Conservation (phyloP, 2,329 filamentous ascomycete species). For the Ambrosiella cleistominuta region DNA sequence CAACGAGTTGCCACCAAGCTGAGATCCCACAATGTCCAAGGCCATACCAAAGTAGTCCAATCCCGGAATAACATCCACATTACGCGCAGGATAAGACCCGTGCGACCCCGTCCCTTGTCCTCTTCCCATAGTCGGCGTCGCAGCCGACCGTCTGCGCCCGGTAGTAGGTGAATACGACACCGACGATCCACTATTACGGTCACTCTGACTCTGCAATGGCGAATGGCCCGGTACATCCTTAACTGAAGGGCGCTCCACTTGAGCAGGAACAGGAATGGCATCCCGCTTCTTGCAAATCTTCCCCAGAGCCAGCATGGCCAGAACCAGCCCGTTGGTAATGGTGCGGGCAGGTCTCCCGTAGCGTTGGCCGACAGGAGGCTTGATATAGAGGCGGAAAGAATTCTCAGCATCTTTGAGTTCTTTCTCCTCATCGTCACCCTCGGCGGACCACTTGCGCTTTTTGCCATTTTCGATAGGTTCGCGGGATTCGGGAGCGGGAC, state of each 20-base stretch:
- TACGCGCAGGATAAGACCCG: conserved; percentile 21
- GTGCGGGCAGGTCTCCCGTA: conserved; percentile 38
- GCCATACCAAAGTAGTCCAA: conserved; percentile 79
- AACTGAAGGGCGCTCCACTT: conserved; percentile 18
- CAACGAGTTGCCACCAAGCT: conserved; percentile 61
- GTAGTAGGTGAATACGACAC: conserved; percentile 23
- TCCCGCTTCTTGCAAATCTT: conserved; percentile 51
- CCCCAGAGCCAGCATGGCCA: conserved; percentile 71
- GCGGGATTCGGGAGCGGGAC: background rate
- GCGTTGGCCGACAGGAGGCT: background rate
- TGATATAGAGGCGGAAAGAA: background rate
- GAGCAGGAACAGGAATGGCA: conserved; percentile 30
- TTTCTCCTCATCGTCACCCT: background rate
- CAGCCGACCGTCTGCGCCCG: conserved; percentile 1
- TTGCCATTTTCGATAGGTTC: conserved; percentile 16
- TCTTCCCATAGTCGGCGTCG: background rate
- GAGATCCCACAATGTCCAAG: conserved; percentile 68
- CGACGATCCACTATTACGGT: background rate
- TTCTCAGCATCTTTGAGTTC: too few relatives aligned
- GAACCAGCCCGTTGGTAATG: conserved; percentile 62
- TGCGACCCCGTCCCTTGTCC: background rate
- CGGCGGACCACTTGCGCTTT: conserved; percentile 35
- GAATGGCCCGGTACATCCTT: background rate
- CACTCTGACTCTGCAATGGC: background rate
- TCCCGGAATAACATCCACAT: conserved; percentile 75